phyloP scores from a whole-genome alignment of 352 stramenopile genomes.

The Globisporangium takayamanum region DNA sequence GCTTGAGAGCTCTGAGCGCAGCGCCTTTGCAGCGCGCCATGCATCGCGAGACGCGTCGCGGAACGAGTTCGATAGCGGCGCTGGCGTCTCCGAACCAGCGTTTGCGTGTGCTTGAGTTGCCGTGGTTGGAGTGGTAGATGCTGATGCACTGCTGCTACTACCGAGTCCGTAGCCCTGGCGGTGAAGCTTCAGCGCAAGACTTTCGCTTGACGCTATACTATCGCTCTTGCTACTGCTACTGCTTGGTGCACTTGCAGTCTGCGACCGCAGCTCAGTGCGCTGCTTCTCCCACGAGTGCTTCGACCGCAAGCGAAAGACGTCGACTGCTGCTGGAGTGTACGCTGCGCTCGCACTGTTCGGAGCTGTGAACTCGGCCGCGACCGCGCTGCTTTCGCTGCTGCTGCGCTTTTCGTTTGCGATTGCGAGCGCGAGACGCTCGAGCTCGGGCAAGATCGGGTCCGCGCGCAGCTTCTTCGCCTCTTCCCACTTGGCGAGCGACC shows the following conservation, averaged over 20 bases:
- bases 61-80: slow-evolving; percentile 21
- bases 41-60: slow-evolving; percentile 20
- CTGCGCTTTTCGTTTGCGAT: slow-evolving; percentile 12
- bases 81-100: too few relatives aligned
- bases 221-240: neutral
- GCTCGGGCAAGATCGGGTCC: slow-evolving; percentile 33
- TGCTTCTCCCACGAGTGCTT: slow-evolving; percentile 61
- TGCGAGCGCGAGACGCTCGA: slow-evolving; percentile 22
- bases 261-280: slow-evolving; percentile 28
- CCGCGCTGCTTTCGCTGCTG: slow-evolving; percentile 5
- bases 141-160: slow-evolving; percentile 2
- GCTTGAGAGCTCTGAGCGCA: slow-evolving; percentile 17
- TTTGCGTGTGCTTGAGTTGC: too few relatives aligned
- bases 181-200: slow-evolving; percentile 38
- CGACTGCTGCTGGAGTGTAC: neutral
- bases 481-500: slow-evolving; percentile 38
- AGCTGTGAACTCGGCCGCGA: slow-evolving; percentile 7
- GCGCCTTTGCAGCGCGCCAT: slow-evolving; percentile 20
- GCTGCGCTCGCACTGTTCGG: slow-evolving; percentile 2
- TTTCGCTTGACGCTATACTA: slow-evolving; percentile 11
- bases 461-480: slow-evolving; percentile 34
- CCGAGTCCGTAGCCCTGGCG: slow-evolving; percentile 46
- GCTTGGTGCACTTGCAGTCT: slow-evolving; percentile 19
- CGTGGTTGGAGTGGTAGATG: neutral
- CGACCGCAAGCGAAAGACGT: slow-evolving; percentile 46